These are phyloP conservation scores for Talaromyces verruculosus DNA, from an alignment of 2,329 filamentous ascomycete species.

Conservation along the genomic window DNA sequence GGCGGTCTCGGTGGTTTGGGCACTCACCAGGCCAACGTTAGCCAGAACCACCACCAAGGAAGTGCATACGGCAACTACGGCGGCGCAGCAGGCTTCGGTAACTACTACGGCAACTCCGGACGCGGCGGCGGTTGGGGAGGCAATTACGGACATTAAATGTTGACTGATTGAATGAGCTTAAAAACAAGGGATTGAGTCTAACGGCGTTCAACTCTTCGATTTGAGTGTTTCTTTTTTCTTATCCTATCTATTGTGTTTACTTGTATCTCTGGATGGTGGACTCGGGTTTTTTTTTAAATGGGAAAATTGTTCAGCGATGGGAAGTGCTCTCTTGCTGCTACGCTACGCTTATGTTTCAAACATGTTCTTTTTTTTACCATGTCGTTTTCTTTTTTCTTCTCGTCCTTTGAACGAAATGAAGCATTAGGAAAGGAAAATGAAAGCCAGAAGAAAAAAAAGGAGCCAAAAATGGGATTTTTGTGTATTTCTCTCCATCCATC, in stretches of 20 bases:
- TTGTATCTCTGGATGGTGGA: constrained; percentile 18
- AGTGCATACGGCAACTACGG: constrained; percentile 46
- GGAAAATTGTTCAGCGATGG: constrained; percentile 22
- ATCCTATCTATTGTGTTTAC: constrained; percentile 17
- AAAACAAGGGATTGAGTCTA: constrained; percentile 23
- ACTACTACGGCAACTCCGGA: constrained; percentile 46
- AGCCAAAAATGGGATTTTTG: constrained; percentile 11
- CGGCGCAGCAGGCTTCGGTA: constrained; percentile 39
- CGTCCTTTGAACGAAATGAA: background rate
- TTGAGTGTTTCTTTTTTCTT: constrained; percentile 22
- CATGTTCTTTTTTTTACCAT: constrained; percentile 9
- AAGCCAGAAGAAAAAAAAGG: constrained; percentile 11
- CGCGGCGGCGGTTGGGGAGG: constrained; percentile 49
- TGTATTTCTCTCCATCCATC: constrained; percentile 12
- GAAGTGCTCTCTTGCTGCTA: constrained; percentile 23
- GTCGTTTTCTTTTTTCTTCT: constrained; percentile 15
- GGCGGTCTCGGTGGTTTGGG: constrained; percentile 47
- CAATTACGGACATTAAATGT: constrained; percentile 48
- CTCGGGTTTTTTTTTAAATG: constrained; percentile 9
- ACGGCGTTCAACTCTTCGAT: constrained; percentile 26
- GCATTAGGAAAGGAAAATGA: constrained; percentile 9
- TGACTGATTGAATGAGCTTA: constrained; percentile 1
- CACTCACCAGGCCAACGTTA: constrained; percentile 43
- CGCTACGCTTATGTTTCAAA: constrained; percentile 19
- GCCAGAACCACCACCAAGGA: constrained; percentile 42